phyloP scores from a whole-genome alignment of 208 protist species.

The Trypanosomatidae sp. region DNA sequence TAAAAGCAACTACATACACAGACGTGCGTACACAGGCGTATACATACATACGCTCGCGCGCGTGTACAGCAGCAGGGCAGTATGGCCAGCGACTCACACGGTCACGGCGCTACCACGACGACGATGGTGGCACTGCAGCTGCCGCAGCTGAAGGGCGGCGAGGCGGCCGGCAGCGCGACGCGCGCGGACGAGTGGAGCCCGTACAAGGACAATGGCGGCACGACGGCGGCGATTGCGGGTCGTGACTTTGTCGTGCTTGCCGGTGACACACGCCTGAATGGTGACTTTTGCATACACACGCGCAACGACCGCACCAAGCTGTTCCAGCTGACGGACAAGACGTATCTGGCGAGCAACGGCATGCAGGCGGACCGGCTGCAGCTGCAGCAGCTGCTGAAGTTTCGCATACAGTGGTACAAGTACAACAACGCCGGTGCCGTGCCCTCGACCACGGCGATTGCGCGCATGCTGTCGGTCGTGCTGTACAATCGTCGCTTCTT shows the following conservation, averaged over 20 bases:
- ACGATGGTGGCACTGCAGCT: too few species aligned
- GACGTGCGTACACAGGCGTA: too few species aligned
- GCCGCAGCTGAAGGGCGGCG: too few species aligned
- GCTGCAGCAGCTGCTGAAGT: conserved; percentile 92
- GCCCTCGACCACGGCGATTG: conserved; percentile 87
- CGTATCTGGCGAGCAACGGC: conserved; percentile 90
- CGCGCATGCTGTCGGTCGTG: conserved; percentile 95
- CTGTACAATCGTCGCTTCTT: conserved; percentile 98
- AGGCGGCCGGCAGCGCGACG: too few species aligned
- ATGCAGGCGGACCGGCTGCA: conserved; percentile 96
- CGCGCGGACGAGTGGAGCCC: conserved; percentile 80
- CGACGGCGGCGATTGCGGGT: conserved; percentile 93
- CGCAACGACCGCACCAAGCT: conserved; percentile 90
- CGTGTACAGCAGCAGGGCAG: too few species aligned
- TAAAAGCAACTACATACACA: too few species aligned
- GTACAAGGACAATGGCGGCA: conserved; percentile 94
- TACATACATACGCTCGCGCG: too few species aligned
- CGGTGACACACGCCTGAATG: conserved; percentile 96
- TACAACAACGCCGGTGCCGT: conserved; percentile 89
- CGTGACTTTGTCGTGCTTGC: conserved; percentile 95
- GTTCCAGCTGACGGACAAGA: conserved; percentile 86
- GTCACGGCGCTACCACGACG: too few species aligned
- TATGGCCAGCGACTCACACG: too few species aligned
- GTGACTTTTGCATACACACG: conserved; percentile 95
- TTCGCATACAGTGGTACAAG: conserved; percentile 89